A percentile compares a stretch with the other conserved stretches of the same genome.
phyloP scores from a whole-genome alignment of 768 basidiomycete species.

The Boletellus emodensis region DNA sequence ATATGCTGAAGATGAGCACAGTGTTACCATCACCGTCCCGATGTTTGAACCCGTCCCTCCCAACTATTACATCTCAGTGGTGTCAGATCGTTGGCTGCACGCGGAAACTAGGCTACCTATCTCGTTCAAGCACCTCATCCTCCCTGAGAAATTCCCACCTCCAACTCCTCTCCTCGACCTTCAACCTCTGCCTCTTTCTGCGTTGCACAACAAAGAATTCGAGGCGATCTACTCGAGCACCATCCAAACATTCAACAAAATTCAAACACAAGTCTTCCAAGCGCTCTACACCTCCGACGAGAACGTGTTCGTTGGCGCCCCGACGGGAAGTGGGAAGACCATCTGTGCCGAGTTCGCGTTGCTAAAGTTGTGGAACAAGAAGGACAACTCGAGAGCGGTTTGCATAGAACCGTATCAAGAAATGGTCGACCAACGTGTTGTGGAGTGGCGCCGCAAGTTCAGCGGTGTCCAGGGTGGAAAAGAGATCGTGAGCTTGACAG shows the following conservation, averaged over 20 bases:
- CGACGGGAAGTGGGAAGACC: slow-evolving; percentile 96
- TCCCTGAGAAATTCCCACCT: slow-evolving; percentile 93
- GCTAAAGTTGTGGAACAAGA: slow-evolving; percentile 90
- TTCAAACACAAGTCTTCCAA: slow-evolving; percentile 98
- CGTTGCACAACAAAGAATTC: slow-evolving; percentile 90
- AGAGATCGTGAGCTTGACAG: slow-evolving; percentile 89
- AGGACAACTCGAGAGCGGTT: slow-evolving; percentile 76
- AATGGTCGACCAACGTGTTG: slow-evolving; percentile 89
- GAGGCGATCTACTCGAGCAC: slow-evolving; percentile 80
- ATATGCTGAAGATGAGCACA: slow-evolving; percentile 92
- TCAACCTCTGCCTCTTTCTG: slow-evolving; percentile 83
- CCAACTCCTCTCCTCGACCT: slow-evolving; percentile 92
- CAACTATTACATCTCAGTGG: slow-evolving; percentile 94
- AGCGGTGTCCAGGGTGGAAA: slow-evolving; percentile 81
- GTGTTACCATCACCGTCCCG: slow-evolving; percentile 88
- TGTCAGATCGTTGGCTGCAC: slow-evolving; percentile 95
- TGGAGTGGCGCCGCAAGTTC: slow-evolving; percentile 89
- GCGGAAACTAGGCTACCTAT: slow-evolving; percentile 92
- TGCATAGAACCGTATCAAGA: slow-evolving; percentile 97
- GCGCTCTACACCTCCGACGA: slow-evolving; percentile 95
- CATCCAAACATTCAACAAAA: slow-evolving; percentile 93
- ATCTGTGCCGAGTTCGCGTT: slow-evolving; percentile 97
- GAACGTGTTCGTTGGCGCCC: slow-evolving; percentile 94
- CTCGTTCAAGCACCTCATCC: slow-evolving; percentile 96
- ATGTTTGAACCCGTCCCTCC: slow-evolving; percentile 98